Evolutionary conservation across 2,329 filamentous ascomycete genomes (phyloP).

Genomic region (Coniochaeta sp.): DNA sequence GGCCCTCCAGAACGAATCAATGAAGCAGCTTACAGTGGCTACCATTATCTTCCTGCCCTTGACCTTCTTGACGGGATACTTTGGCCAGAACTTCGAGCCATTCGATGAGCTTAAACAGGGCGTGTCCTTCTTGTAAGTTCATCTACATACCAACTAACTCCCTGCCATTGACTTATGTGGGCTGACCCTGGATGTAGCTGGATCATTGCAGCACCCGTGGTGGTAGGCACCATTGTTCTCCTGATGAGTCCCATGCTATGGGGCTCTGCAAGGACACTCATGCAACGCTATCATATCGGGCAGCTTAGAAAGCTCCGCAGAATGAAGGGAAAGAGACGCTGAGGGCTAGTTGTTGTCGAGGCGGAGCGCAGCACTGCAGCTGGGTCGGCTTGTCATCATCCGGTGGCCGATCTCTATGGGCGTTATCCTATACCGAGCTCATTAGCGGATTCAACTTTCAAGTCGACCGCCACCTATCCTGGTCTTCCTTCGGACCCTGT

Average conservation of each 20-base stretch:
- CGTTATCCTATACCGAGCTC: too few species aligned
- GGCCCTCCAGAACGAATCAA: conserved; percentile 83
- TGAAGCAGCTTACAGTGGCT: conserved; percentile 86
- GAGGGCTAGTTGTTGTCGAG: too few species aligned
- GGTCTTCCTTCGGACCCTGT: too few species aligned
- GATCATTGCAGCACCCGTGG: conserved; percentile 51
- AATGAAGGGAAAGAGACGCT: not conserved
- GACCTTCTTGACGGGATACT: conserved; percentile 82
- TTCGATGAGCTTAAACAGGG: conserved; percentile 40
- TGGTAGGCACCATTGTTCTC: conserved; percentile 40
- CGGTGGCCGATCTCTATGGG: too few species aligned
- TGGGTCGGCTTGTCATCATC: too few species aligned
- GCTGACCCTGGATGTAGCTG: conserved; percentile 38
- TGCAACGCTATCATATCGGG: conserved; percentile 37
- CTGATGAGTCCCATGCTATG: conserved; percentile 45
- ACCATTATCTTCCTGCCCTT: conserved; percentile 88
- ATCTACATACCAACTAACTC: not conserved
- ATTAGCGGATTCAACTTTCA: too few species aligned
- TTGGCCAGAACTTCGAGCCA: conserved; percentile 68
- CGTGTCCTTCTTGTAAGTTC: conserved; percentile 46
- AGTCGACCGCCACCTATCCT: too few species aligned
- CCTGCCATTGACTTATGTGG: not conserved
- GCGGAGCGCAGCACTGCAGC: too few species aligned
- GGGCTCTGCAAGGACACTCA: conserved; percentile 31
- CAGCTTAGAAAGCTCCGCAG: not conserved